phyloP scores from a whole-genome alignment of 2,329 filamentous ascomycete genomes.

The Torrubiella hemipterigena region DNA sequence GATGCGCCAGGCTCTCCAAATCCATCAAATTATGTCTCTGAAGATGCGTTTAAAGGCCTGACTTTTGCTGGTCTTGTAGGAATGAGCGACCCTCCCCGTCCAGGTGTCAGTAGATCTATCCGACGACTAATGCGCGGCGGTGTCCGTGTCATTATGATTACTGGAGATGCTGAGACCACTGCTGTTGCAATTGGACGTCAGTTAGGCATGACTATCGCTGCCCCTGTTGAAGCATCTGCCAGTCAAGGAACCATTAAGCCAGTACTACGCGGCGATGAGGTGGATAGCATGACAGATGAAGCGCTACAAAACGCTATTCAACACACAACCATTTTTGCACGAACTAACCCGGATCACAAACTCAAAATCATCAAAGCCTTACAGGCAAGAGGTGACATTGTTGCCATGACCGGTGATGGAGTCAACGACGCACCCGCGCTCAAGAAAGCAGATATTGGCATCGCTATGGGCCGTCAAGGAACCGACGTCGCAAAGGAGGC shows the following conservation, averaged over 20 bases:
- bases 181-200: constrained; percentile 89
- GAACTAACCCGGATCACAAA: constrained; percentile 95
- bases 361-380: constrained; percentile 91
- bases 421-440: constrained; percentile 95
- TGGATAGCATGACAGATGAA: constrained; percentile 82
- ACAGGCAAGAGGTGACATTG: constrained; percentile 86
- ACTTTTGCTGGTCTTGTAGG: constrained; percentile 88
- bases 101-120: constrained; percentile 82
- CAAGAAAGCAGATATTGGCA: constrained; percentile 95
- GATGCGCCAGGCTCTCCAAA: constrained; percentile 34
- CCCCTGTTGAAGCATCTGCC: constrained; percentile 35
- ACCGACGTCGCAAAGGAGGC: constrained; percentile 97
- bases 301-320: constrained; percentile 77
- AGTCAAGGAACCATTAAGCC: constrained; percentile 51
- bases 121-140: constrained; percentile 83
- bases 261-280: constrained; percentile 78
- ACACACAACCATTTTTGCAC: constrained; percentile 86
- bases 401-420: constrained; percentile 97
- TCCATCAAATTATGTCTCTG: constrained; percentile 33
- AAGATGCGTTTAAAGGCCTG: constrained; percentile 71
- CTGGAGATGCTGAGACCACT: constrained; percentile 89
- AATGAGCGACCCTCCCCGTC: constrained; percentile 92
- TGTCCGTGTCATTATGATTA: constrained; percentile 98
- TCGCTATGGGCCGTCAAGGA: constrained; percentile 88
- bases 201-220: constrained; percentile 77